Base-by-base conservation (phyloP, 345 rosid species). In the Dipteronia sinensis region DNA sequence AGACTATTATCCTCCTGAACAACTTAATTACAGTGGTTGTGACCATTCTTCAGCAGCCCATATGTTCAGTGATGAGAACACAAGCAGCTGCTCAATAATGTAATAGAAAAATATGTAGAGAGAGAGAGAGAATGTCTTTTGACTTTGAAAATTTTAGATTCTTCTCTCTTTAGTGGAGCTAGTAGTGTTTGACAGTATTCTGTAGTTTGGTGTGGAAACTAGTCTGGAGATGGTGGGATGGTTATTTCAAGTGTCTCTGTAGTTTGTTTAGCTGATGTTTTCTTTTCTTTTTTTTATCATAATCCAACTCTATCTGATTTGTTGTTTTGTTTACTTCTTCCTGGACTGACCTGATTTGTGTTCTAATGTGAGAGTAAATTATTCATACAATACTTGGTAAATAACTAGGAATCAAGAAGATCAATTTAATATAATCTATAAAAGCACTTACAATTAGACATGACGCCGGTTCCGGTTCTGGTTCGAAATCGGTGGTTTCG, bases 71-170 rank as follows among this genome's bases (percentile, higher is more conserved):
- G 92, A 87, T 85, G 89, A 82, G 65, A 85, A 82, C 84, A 81
- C 86, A 3, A 49, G 79, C 80, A 76, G 84, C 85, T 89, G 92
- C 72, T 82, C 92, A 63, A 74, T 89, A 58, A 87, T 89, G 90
- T 89, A 83, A 81, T 25, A 1, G 8, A 25, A 40, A 11, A 10
- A 27, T 2, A n/a, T 2, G 27, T 40, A 10, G 65, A 27, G 6
- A 31, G 47, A 27, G 77, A 56, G 56, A 19, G 72, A 65, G 64
- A n/a, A 27, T 72, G 69, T 46, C 10, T 81, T 78, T 69, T 68
- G 83, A 72, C 77, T 78, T n/a, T 58, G 25, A 58, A 58, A 20
- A n/a, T n/a, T 51, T 56, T 70, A 67, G 73, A 70, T 71, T 69
- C 69, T 71, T 69, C 69, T 59, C 76, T 42, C 65, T 20, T 5